These are phyloP conservation scores for Hypoxylon crocopeplum DNA, from an alignment of 495 filamentous ascomycete genomes.

Conservation along the genomic window DNA sequence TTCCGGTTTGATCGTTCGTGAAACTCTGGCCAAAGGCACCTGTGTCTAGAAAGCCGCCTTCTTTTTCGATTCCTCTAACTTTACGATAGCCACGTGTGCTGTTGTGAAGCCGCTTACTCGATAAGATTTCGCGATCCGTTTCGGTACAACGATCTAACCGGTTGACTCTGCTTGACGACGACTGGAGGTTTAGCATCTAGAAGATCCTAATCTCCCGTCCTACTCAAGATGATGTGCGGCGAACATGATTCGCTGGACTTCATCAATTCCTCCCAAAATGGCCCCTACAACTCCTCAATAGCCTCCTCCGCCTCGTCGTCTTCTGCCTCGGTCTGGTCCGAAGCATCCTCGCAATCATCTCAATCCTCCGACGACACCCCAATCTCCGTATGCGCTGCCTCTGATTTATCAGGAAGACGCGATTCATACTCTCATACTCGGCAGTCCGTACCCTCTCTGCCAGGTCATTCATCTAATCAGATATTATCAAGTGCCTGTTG, in stretches of 20 bases:
- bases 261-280: constrained; percentile 52
- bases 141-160: constrained; percentile 53
- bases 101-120: constrained; percentile 48
- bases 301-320: constrained; percentile 77
- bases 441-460: constrained; percentile 8
- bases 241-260: constrained; percentile 54
- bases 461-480: constrained; percentile 16
- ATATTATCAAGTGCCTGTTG: constrained; percentile 24
- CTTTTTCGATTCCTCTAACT: constrained; percentile 50
- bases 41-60: constrained; percentile 53
- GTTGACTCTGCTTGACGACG: constrained; percentile 61
- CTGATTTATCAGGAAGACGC: constrained; percentile 48
- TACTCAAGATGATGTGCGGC: constrained; percentile 61
- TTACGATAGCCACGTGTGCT: constrained; percentile 37
- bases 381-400: constrained; percentile 55
- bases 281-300: constrained; percentile 71
- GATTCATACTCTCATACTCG: constrained; percentile 44
- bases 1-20: constrained; percentile 62
- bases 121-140: constrained; percentile 51
- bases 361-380: constrained; percentile 62
- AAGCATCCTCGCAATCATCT: constrained; percentile 67
- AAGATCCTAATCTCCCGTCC: constrained; percentile 33
- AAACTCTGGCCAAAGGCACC: constrained; percentile 50
- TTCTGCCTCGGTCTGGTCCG: constrained; percentile 79
- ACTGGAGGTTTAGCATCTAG: constrained; percentile 56